Base-by-base conservation (phyloP, 768 basidiomycete species). In the Termitomyces sp. region DNA sequence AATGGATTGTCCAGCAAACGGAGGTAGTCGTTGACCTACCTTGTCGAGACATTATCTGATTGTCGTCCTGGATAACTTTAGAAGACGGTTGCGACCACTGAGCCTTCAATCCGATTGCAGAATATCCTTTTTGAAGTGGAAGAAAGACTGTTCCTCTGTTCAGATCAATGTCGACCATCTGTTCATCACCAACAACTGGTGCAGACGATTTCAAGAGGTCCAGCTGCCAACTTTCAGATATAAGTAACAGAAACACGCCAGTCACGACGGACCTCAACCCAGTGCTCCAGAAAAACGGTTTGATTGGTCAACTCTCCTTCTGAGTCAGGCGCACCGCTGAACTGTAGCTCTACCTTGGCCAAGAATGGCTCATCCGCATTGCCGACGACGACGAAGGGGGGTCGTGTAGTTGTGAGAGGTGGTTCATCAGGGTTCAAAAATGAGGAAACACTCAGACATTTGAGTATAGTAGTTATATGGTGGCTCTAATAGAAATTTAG, bases 121-220 rank as follows among this genome's bases (percentile, higher is more conserved):
- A 37, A 56, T 73, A 75, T 40, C 64, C 67, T 22, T 61, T 63
- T 34, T 60, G 64, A 6, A 65, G 53, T 3, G 77, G 71, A 32
- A 68, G 67, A 45, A 81, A 61, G 6, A 72, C 54, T 3, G 79
- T 82, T 49, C 68, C 64, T 50, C 74, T 76, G 57, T 82, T 77
- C 19, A 82, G 70, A 54, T 81, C 79, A 26, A 80, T 64, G 59
- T 82, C 80, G n/a, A 78, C 64, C 19, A 80, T 68, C 61, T 82
- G 79, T 55, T 79, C 77, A 59, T 78, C 76, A 17, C 80, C 79
- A 30, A 71, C 51, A 0, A 69, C 66, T 15, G 73, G 66, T 17
- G 66, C 61, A 17, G 60, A 35, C 41, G 61, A 66, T 54, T 71
- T 70, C 15, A 73, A 57, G 30, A 70, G 68, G 58, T 80, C 78